Percentiles rank a stretch among this genome's conserved stretches.
Conservation (phyloP, 495 filamentous ascomycete genomes). For the Penicillium psychrofluorescens region DNA sequence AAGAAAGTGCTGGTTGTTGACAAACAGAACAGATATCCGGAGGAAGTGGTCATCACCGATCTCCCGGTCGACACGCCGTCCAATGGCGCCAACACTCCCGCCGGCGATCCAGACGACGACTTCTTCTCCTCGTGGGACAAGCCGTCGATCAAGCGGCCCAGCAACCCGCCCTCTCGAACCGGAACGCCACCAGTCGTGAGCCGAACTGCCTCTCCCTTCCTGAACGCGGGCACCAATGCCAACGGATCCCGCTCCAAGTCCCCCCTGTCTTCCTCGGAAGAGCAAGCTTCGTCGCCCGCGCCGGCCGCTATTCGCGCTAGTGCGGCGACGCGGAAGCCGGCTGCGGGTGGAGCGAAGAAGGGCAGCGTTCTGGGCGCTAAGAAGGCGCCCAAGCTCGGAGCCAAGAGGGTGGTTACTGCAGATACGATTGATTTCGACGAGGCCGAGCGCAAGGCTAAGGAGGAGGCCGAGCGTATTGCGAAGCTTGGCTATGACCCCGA, state of each 20-base stretch:
- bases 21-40: conserved; percentile 57
- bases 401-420: conserved; percentile 72
- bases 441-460: conserved; percentile 92
- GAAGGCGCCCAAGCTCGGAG: conserved; percentile 79
- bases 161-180: conserved; percentile 86
- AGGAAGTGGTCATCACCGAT: conserved; percentile 81
- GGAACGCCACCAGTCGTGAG: conserved; percentile 79
- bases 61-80: conserved; percentile 48
- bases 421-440: conserved; percentile 92
- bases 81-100: conserved; percentile 62
- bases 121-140: conserved; percentile 99
- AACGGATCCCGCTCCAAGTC: conserved; percentile 74
- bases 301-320: conserved; percentile 66
- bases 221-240: conserved; percentile 63
- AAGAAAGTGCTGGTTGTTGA: conserved; percentile 9
- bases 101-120: conserved; percentile 76
- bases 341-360: conserved; percentile 60
- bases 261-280: conserved; percentile 61
- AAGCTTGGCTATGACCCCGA: conserved; percentile 98
- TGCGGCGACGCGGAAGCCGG: conserved; percentile 66
- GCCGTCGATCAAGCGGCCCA: conserved; percentile 92
- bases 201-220: conserved; percentile 81
- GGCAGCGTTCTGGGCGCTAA: conserved; percentile 82
- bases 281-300: conserved; percentile 32
- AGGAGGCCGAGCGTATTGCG: conserved; percentile 93